phyloP scores from a whole-genome alignment of 2,329 filamentous ascomycete species.

The Apiospora sp. region DNA sequence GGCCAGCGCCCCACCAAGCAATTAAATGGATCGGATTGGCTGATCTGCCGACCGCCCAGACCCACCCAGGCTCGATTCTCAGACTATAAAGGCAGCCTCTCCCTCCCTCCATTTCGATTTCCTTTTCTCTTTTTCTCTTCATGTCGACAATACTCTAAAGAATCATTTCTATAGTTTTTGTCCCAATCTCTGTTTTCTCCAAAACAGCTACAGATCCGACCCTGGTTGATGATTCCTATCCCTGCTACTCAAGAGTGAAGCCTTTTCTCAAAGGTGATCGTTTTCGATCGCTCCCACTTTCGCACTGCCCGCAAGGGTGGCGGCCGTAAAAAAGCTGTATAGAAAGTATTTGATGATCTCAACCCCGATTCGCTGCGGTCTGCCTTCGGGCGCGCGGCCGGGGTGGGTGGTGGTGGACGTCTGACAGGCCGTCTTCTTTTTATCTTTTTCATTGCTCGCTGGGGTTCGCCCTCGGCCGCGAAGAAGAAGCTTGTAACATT shows the following conservation, averaged over 20 bases:
- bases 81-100: constrained; percentile 50
- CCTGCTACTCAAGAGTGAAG: constrained; percentile 91
- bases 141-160: constrained; percentile 67
- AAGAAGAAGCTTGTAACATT: constrained; percentile 55
- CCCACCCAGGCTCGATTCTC: not conserved
- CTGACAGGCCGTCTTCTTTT: constrained; percentile 68
- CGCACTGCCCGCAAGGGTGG: constrained; percentile 69
- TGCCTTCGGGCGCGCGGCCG: constrained; percentile 76
- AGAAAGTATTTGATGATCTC: constrained; percentile 96
- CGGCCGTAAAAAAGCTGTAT: constrained; percentile 65
- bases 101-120: constrained; percentile 28
- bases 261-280: constrained; percentile 53
- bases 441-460: constrained; percentile 61
- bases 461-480: constrained; percentile 55
- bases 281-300: constrained; percentile 53
- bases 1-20: not conserved
- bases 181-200: constrained; percentile 88
- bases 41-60: not conserved
- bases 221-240: constrained; percentile 94
- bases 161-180: constrained; percentile 99
- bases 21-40: constrained; percentile 3
- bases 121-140: constrained; percentile 55
- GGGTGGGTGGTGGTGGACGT: constrained; percentile 89
- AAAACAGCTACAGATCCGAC: constrained; percentile 93
- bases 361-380: constrained; percentile 70